Conservation (phyloP, 441 rosid genomes). For the Populus tomentosa region DNA sequence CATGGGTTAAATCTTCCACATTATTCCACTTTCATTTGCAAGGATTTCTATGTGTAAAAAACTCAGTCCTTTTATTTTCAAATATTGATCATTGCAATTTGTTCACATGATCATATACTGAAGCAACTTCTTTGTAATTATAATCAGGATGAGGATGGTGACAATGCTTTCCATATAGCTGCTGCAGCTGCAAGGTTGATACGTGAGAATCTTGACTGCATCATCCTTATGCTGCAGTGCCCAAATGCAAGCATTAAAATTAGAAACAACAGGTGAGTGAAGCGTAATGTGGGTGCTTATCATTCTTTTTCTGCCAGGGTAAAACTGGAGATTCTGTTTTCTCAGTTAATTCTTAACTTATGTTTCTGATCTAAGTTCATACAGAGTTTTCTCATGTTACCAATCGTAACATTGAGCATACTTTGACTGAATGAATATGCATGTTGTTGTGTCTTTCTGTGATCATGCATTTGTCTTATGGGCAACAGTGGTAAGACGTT, state of each 20-base stretch:
- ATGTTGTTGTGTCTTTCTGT: slow-evolving; percentile 7
- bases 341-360: background rate
- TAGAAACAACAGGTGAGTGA: slow-evolving; percentile 88
- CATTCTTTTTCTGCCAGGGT: background rate
- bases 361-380: background rate
- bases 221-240: slow-evolving; percentile 78
- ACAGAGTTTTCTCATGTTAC: background rate
- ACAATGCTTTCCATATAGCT: slow-evolving; percentile 97
- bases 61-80: background rate
- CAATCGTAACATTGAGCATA: background rate
- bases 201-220: slow-evolving; percentile 98
- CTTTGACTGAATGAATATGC: background rate
- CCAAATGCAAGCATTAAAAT: slow-evolving; percentile 82
- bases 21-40: background rate
- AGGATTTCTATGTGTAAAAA: background rate
- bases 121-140: background rate
- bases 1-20: background rate
- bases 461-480: slow-evolving; percentile 2
- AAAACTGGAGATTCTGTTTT: background rate
- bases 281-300: background rate
- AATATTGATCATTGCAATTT: background rate
- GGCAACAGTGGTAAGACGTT: slow-evolving; percentile 80
- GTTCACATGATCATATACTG: background rate
- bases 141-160: slow-evolving; percentile 94
- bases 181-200: slow-evolving; percentile 98